These are phyloP conservation scores for Boletus patriciae DNA, from an alignment of 768 basidiomycete species.

Conservation along the genomic window DNA sequence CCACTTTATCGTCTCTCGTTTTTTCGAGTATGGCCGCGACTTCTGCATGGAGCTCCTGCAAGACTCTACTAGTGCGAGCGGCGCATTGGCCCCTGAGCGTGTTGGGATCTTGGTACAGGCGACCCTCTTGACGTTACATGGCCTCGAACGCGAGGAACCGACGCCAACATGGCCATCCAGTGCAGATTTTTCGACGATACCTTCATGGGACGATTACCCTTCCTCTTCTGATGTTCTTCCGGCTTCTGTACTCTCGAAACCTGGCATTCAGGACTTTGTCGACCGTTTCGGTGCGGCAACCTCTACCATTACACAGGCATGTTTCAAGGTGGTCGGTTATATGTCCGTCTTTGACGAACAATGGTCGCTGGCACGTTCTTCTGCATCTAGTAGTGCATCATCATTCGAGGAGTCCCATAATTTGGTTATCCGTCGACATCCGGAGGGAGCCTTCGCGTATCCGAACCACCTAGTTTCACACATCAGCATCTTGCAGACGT, in stretches of 20 bases:
- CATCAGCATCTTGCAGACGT: slow-evolving; percentile 69
- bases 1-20: slow-evolving; percentile 80
- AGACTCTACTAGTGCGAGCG: slow-evolving; percentile 51
- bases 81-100: slow-evolving; percentile 65
- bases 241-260: slow-evolving; percentile 52
- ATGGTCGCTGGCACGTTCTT: slow-evolving; percentile 62
- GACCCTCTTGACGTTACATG: slow-evolving; percentile 66
- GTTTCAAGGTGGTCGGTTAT: slow-evolving; percentile 62
- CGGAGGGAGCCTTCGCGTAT: slow-evolving; percentile 65
- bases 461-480: slow-evolving; percentile 57
- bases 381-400: slow-evolving; percentile 35
- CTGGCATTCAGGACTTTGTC: slow-evolving; percentile 71
- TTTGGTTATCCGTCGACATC: slow-evolving; percentile 65
- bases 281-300: slow-evolving; percentile 61
- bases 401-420: slow-evolving; percentile 71
- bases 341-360: slow-evolving; percentile 89
- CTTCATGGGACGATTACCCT: slow-evolving; percentile 63
- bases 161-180: slow-evolving; percentile 79
- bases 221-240: slow-evolving; percentile 66
- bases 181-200: slow-evolving; percentile 59
- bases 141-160: slow-evolving; percentile 67
- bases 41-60: slow-evolving; percentile 79
- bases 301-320: slow-evolving; percentile 55
- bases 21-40: slow-evolving; percentile 84
- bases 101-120: slow-evolving; percentile 76